Base-by-base conservation (phyloP, 1,139 yeast species). In the Zygoascus meyerae region DNA sequence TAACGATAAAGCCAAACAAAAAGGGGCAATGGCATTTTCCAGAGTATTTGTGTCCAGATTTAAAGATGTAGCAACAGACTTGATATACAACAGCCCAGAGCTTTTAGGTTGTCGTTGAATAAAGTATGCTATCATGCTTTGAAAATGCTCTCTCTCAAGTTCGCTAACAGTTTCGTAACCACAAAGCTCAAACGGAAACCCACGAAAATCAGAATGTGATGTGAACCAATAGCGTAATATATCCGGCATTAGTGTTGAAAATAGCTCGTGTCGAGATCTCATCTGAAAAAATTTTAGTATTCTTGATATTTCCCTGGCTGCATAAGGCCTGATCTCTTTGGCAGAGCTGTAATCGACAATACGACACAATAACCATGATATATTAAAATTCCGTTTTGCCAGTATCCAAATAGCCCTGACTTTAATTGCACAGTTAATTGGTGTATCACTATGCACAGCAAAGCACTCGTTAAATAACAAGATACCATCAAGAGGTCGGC, bases 171-270 rank as follows among this genome's bases (percentile, higher is more conserved):
- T 50, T 1, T 48, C 33, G 48, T 64, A 74, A 0, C 64, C 72
- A 50, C 75, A 71, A 1, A 71, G 51, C 1, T 47, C 39, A 46
- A 46, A 67, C 0, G 79, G 79, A 50, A 76, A 72, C 0, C 54
- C 51, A 0, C 52, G 52, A 17, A 73, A 53, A 6, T 54, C 29
- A 2, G 30, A 10, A 14, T 31, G 34, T n/a, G 31, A 8, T 11
- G 35, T 40, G 30, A 42, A 42, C 45, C 45, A 42, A 17, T 36
- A 32, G n/a, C 34, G 30, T 17, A 42, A 21, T 14, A 42, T 29
- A n/a, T 17, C 18, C 10, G 40, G 36, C 36, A 35, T 42, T 16
- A 36, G 16, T 12, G 29, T 31, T 30, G 30, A 35, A 17, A 42
- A 42, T 6, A 42, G 31, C 5, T 35, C 40, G 18, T 28, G 34